Evolutionary conservation across 352 stramenopile genomes (phyloP), one percentile per base, ranked within the genome.

Genomic region (Phytopythium litorale): DNA sequence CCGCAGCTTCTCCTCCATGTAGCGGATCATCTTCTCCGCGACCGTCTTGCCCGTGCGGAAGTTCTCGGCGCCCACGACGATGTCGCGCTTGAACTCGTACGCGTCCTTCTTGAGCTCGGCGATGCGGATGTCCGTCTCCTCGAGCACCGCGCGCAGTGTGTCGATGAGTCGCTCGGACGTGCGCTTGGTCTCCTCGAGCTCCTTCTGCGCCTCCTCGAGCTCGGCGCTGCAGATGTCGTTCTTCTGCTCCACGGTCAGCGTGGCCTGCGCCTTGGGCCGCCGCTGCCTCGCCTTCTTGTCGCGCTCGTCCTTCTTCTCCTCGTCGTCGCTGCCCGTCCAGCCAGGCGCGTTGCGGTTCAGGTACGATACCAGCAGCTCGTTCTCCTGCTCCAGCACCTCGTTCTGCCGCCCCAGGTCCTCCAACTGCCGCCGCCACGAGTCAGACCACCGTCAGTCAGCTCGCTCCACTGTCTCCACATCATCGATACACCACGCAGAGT

Each of bases 31-130:
- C 68, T 97, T 97, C 73, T 97, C 90, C 2, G 92, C 88, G 63
- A 97, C 93, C 0, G 88, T 97, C 65, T 97, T 98, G 54, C 92
- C 94, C 35, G 91, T 98, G 54, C 91, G 82, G 68, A 96, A 94
- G 72, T 98, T 98, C 71, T 98, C 94, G 8, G 91, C 91, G 16
- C 91, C 92, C 0, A 98, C 89, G 40, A 98, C 91, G 43, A 98
- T 97, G 61, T 98, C 92, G 33, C 91, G 79, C 66, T 98, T 98
- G 74, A 98, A 98, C 70, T 98, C 94, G 71, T 98, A 98, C 61
- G 90, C 91, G 54, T 98, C 94, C 67, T 97, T 97, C 80, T 98
- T 98, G 56, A 98, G 78, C 71, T 98, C 94, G 8, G 87, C 76
- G 55, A 98, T 98, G 61, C 94, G 86, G 32, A 98, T 95, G 57